phyloP scores from a whole-genome alignment of 352 stramenopile genomes.

The Phytophthora niederhauseri region DNA sequence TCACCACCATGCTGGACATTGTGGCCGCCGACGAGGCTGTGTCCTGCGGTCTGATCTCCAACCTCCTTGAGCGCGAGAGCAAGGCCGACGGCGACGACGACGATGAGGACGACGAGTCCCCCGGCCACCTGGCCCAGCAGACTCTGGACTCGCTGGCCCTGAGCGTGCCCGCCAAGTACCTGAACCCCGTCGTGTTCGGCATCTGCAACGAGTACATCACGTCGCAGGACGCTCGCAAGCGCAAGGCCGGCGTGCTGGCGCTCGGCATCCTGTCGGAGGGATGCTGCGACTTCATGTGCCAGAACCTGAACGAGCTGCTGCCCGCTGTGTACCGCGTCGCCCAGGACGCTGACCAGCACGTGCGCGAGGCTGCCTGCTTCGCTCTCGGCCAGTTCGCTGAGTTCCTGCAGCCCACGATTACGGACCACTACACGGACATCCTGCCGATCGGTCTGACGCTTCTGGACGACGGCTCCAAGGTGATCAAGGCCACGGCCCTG shows the following conservation, averaged over 20 bases:
- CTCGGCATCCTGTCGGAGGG: constrained; percentile 98
- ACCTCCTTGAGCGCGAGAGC: constrained; percentile 73
- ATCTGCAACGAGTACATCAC: constrained; percentile 92
- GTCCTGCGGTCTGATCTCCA: constrained; percentile 85
- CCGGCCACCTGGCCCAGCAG: constrained; percentile 83
- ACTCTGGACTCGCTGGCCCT: constrained; percentile 86
- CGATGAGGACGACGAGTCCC: constrained; percentile 82
- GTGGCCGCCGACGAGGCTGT: constrained; percentile 77
- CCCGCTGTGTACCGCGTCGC: constrained; percentile 92
- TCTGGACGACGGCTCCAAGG: constrained; percentile 93
- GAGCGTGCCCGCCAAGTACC: constrained; percentile 82
- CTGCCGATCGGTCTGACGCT: constrained; percentile 96
- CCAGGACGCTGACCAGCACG: constrained; percentile 92
- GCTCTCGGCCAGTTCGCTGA: constrained; percentile 98
- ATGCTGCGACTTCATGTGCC: constrained; percentile 94
- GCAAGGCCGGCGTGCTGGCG: constrained; percentile 97
- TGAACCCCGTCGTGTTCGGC: constrained; percentile 78
- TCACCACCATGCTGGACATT: constrained; percentile 88
- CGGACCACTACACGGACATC: constrained; percentile 95
- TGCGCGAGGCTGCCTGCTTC: constrained; percentile 98
- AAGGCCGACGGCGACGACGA: constrained; percentile 63
- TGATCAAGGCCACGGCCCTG: constrained; percentile 96
- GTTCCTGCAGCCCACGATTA: constrained; percentile 98
- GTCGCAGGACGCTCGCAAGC: constrained; percentile 87
- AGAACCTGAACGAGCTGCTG: constrained; percentile 94